Base-by-base conservation (phyloP, 352 stramenopile genomes). In the Globisporangium abappressorium region DNA sequence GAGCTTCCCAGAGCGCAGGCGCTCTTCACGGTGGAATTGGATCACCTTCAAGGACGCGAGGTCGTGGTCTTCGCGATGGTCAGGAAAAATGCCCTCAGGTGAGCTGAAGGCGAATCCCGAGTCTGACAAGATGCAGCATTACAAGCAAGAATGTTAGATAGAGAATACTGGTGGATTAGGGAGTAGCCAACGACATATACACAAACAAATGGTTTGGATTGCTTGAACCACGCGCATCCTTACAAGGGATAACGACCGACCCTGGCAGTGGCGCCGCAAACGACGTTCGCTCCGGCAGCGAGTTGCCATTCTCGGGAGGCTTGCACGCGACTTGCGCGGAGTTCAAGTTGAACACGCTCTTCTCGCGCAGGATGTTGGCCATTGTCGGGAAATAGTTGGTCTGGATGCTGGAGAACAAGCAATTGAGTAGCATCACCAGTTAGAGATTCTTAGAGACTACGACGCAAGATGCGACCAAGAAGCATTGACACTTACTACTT, bases 361-460 rank as follows among this genome's bases (percentile, higher is more conserved):
- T 78, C 68, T 93, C 85, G 14, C 85, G 79, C 43, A 93, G 43
- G n/a, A 93, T 75, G 57, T 86, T 86, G 28, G 81, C 83, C 41
- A 86, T 74, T 2, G 79, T 87, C 33, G 85, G 85, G 33, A 89
- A 91, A 75, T 93, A 92, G 60, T 78, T 90, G 18, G 55, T 76
- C 22, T 74, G 74, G 58, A 90, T 73, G 60, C 84, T 91, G 62
- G 22, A 22, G 7, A 62, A 18, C 7, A 58, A 33, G 38, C 8
- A 66, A 53, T 61, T 20, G 72, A 22, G 65, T 9, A 34, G 14
- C 36, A 51, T 2, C 26, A 28, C 12, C 9, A 62, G n/a, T 49
- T 49, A 49, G 41, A 49, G 5, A n/a, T 22, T 49, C 41, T 6
- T 49, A 5, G 36, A 14, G 15, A 22, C 41, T 22, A 6, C 14